phyloP scores from a whole-genome alignment of 2,329 filamentous ascomycete genomes.

The Sclerotiophoma versabilis region DNA sequence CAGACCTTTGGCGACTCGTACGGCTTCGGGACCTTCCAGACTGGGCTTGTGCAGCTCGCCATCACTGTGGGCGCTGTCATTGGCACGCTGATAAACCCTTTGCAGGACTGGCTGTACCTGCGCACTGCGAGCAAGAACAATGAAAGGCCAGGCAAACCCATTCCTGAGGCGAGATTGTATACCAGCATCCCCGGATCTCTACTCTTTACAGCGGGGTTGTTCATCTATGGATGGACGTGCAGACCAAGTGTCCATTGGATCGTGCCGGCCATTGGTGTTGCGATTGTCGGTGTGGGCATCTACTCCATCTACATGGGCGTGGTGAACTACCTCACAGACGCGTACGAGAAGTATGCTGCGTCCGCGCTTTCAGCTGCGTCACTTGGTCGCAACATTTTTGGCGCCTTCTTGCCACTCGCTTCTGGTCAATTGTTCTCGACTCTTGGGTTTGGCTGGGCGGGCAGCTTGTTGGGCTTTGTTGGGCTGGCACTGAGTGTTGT shows the following conservation, averaged over 20 bases:
- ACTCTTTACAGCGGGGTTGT: slow-evolving; percentile 41
- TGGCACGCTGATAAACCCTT: slow-evolving; percentile 50
- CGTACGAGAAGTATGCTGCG: slow-evolving; percentile 58
- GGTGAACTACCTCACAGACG: slow-evolving; percentile 58
- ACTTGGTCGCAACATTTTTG: slow-evolving; percentile 55
- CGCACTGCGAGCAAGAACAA: slow-evolving; percentile 42
- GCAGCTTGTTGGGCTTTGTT: slow-evolving; percentile 54
- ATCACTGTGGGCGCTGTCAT: slow-evolving; percentile 53
- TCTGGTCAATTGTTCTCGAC: slow-evolving; percentile 51
- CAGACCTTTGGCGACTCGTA: slow-evolving; percentile 52
- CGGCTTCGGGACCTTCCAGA: slow-evolving; percentile 43
- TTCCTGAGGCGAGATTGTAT: slow-evolving; percentile 55
- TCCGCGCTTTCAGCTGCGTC: slow-evolving; percentile 57
- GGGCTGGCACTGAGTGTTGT: slow-evolving; percentile 50
- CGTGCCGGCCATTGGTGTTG: slow-evolving; percentile 35
- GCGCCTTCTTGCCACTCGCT: slow-evolving; percentile 55
- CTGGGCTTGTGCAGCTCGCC: slow-evolving; percentile 51
- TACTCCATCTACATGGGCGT: slow-evolving; percentile 56
- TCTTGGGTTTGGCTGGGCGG: slow-evolving; percentile 54
- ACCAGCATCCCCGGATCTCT: slow-evolving; percentile 52
- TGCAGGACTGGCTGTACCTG: slow-evolving; percentile 46
- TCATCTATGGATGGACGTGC: slow-evolving; percentile 40
- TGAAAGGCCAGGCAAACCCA: slow-evolving; percentile 49
- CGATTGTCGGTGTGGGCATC: slow-evolving; percentile 38
- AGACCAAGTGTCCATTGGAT: slow-evolving; percentile 47